phyloP scores from a whole-genome alignment of 768 basidiomycete species.

The Thelephora ganbajun region DNA sequence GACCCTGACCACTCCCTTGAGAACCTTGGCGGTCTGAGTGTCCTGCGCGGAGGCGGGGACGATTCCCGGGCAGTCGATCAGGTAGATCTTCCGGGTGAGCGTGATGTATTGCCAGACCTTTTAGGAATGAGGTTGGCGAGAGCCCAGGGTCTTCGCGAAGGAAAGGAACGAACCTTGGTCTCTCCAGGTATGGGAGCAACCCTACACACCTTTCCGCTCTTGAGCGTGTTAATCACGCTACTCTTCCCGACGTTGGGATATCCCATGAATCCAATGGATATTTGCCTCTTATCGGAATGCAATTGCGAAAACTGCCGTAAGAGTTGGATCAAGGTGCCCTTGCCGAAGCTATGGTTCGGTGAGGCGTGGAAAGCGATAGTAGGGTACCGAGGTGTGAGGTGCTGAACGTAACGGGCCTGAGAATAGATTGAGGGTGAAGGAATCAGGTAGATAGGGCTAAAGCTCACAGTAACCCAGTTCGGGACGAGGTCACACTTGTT shows the following conservation, averaged over 20 bases:
- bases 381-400: constrained; percentile 87
- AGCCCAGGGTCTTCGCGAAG: neutral
- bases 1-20: constrained; percentile 94
- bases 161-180: constrained; percentile 52
- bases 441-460: neutral
- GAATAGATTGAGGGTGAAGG: neutral
- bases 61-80: constrained; percentile 98
- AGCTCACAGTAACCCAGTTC: constrained; percentile 95
- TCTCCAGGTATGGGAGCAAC: constrained; percentile 97
- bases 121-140: neutral
- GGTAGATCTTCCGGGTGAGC: constrained; percentile 88
- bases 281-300: constrained; percentile 98
- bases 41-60: constrained; percentile 90
- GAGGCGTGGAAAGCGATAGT: constrained; percentile 99
- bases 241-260: constrained; percentile 99
- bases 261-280: constrained; percentile 94
- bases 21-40: constrained; percentile 77
- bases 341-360: constrained; percentile 97
- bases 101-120: constrained; percentile 99
- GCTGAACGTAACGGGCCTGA: constrained; percentile 90
- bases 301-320: constrained; percentile 93
- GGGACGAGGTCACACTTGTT: constrained; percentile 99
- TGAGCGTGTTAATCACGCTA: constrained; percentile 95
- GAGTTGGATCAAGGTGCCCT: constrained; percentile 94
- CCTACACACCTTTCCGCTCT: constrained; percentile 93